Conservation (phyloP, 768 basidiomycete species). For the Imleria badia region DNA sequence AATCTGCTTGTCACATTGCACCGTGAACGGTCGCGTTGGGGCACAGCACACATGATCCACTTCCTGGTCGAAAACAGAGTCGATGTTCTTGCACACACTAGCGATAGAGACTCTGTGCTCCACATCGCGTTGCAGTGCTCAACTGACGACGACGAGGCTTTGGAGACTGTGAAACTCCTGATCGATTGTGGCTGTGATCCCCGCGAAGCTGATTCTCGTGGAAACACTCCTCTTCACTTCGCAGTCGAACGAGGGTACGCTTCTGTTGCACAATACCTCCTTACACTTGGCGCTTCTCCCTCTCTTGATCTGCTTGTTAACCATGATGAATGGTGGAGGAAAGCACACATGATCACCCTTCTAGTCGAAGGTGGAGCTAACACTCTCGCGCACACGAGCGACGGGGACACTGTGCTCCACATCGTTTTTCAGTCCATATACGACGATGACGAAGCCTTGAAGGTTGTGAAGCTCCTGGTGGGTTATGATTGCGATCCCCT, state of each 20-base stretch:
- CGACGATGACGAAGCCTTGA: background rate
- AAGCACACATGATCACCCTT: background rate
- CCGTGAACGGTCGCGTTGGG: background rate
- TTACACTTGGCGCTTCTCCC: background rate
- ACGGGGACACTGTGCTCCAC: background rate
- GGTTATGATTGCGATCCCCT: background rate
- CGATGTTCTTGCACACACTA: background rate
- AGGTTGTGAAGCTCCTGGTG: background rate
- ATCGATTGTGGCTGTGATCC: no score
- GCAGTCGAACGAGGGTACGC: background rate
- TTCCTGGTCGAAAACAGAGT: background rate
- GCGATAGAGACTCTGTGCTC: background rate
- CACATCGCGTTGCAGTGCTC: background rate
- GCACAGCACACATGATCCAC: background rate
- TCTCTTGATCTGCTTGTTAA: background rate
- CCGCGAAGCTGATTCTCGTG: no score
- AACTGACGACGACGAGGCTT: background rate
- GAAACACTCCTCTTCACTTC: background rate
- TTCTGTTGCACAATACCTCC: background rate
- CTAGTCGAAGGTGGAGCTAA: background rate
- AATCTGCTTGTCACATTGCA: background rate
- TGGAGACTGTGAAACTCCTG: background rate
- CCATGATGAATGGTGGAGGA: no score
- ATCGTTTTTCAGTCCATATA: background rate
- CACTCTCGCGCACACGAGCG: background rate